Conservation (phyloP, 768 basidiomycete species). For the Amyloporia xantha region DNA sequence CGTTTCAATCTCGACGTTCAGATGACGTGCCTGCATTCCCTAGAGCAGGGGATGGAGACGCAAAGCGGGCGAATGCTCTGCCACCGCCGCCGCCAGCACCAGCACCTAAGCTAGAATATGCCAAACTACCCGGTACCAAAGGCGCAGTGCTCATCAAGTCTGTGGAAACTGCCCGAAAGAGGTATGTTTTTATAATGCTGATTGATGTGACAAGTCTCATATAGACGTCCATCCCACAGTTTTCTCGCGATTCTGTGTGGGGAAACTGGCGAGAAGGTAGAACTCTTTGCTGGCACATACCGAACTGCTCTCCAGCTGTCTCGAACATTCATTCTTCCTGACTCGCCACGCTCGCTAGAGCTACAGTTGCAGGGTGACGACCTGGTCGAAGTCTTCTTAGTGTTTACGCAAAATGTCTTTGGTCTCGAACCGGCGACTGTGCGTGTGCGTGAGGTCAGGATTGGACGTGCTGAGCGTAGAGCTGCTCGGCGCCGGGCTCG, state of each 20-base stretch:
- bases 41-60: constrained; percentile 37
- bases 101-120: constrained; percentile 83
- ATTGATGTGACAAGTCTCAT: background rate
- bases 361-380: constrained; percentile 89
- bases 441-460: constrained; percentile 87
- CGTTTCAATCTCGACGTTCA: constrained; percentile 52
- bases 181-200: constrained; percentile 34
- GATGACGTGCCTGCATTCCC: constrained; percentile 42
- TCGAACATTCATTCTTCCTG: constrained; percentile 89
- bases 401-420: constrained; percentile 89
- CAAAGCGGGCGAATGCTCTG: constrained; percentile 19
- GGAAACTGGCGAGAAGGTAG: constrained; percentile 89
- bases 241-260: constrained; percentile 92
- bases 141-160: constrained; percentile 78
- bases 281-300: constrained; percentile 88
- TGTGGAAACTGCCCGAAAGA: constrained; percentile 86
- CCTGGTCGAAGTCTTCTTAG: constrained; percentile 85
- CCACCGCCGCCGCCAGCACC: constrained; percentile 45
- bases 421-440: constrained; percentile 91
- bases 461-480: constrained; percentile 80
- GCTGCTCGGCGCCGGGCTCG: constrained; percentile 78
- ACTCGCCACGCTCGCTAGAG: constrained; percentile 83
- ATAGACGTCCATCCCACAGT: no score
- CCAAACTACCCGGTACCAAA: constrained; percentile 89
- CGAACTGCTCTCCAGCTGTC: constrained; percentile 85